These are phyloP conservation scores for Hordeum marinum DNA, from an alignment of 176 grass and related monocot species.

Conservation along the genomic window DNA sequence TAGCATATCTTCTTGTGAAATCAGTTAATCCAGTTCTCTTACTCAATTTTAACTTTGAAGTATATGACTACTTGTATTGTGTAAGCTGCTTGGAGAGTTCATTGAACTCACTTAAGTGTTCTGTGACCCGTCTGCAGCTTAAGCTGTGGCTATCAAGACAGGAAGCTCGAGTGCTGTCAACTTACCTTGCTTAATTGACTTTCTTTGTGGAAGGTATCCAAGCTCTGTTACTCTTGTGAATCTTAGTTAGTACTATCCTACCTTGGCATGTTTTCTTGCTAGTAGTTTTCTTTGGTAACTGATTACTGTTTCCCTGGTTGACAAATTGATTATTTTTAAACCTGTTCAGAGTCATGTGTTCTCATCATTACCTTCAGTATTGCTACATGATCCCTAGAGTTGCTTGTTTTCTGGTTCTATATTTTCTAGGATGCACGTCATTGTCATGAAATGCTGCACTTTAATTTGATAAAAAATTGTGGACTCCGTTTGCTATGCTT, in stretches of 20 bases:
- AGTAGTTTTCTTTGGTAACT: neutral
- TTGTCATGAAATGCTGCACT: neutral
- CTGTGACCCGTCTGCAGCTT: slow-evolving; percentile 50
- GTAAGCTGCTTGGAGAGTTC: slow-evolving; percentile 21
- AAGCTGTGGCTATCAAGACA: slow-evolving; percentile 46
- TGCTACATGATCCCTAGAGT: neutral
- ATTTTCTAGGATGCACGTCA: neutral
- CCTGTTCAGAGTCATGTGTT: neutral
- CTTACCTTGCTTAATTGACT: slow-evolving; percentile 10
- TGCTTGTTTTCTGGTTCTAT: neutral
- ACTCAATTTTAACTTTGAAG: neutral
- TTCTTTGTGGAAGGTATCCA: slow-evolving; percentile 21
- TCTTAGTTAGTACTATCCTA: slow-evolving; percentile 33
- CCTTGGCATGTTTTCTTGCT: neutral
- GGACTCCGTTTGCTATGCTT: neutral
- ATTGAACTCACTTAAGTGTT: slow-evolving; percentile 23
- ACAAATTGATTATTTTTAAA: neutral
- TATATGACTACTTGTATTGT: neutral
- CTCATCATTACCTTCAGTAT: neutral
- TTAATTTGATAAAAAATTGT: neutral
- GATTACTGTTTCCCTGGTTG: neutral
- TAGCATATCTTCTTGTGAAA: neutral
- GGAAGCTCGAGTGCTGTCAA: slow-evolving; percentile 26
- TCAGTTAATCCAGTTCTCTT: neutral
- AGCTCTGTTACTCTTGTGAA: slow-evolving; percentile 22